Conservation (phyloP, 805 yeast genomes). For the Wickerhamomyces silvicola region DNA sequence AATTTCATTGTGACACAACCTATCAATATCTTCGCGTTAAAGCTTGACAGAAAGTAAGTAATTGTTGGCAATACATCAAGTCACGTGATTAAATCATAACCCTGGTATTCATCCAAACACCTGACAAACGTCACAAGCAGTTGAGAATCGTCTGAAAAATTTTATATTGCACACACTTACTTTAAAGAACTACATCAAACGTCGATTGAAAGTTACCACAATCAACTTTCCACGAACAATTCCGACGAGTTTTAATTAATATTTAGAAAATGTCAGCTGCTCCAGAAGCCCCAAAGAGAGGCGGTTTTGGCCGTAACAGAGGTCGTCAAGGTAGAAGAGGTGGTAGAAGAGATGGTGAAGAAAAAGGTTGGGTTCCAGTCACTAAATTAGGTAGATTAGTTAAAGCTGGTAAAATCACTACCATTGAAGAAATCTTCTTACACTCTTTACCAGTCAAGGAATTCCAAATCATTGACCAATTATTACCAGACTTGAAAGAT, state of each 20-base stretch:
- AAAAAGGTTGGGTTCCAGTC: conserved; percentile 99
- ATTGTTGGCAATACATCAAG: too few relatives aligned
- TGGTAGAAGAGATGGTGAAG: conserved; percentile 82
- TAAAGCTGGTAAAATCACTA: conserved; percentile 94
- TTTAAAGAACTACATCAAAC: conserved; percentile 8
- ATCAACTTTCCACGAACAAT: conserved; percentile 48
- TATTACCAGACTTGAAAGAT: conserved; percentile 93
- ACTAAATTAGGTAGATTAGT: conserved; percentile 99
- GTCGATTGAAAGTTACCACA: conserved; percentile 52
- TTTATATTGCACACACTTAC: conserved; percentile 1
- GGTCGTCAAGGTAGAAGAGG: conserved; percentile 63
- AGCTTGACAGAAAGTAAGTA: too few relatives aligned
- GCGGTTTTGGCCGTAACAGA: conserved; percentile 53
- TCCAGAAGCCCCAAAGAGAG: conserved; percentile 37
- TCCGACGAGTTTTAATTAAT: conserved; percentile 32
- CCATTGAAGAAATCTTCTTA: conserved; percentile 97
- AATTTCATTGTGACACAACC: too few relatives aligned
- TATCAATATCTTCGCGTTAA: too few relatives aligned
- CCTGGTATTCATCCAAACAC: too few relatives aligned
- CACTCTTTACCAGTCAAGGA: conserved; percentile 99
- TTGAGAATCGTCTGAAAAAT: conserved; percentile 3
- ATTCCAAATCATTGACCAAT: conserved; percentile 95
- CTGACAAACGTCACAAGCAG: too few relatives aligned
- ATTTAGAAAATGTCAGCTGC: conserved; percentile 30
- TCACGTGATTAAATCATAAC: too few relatives aligned